A percentile compares a stretch with the other conserved stretches of the same genome.
Evolutionary conservation across 2,329 filamentous ascomycete species (phyloP).

Genomic region (Epichloe uncinata): DNA sequence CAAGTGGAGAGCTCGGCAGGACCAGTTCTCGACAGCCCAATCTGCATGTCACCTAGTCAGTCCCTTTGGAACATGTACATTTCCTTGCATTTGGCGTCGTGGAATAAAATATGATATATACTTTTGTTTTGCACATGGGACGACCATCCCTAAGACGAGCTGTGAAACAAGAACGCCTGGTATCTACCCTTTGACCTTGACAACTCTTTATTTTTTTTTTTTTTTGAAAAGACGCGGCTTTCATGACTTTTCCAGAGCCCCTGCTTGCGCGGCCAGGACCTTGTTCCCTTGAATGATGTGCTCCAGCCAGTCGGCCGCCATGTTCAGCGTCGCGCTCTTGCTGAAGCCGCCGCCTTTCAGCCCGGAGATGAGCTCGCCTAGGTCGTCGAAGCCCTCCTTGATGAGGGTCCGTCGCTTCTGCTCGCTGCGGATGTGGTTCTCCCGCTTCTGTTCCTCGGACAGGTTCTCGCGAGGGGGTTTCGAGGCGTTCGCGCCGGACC

Average conservation of each 20-base stretch:
- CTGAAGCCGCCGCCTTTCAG: conserved; percentile 63
- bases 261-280: conserved; percentile 25
- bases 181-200: no score
- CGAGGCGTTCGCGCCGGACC: conserved; percentile 27
- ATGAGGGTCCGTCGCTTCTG: conserved; percentile 76
- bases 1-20: no score
- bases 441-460: conserved; percentile 66
- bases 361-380: conserved; percentile 64
- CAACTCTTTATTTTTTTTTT: no score
- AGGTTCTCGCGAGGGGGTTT: conserved; percentile 56
- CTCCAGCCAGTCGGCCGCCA: conserved; percentile 68
- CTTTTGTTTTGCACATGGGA: neutral
- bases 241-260: conserved; percentile 1
- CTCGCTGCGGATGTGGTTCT: conserved; percentile 78
- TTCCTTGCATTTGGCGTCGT: neutral
- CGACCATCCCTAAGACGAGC: no score
- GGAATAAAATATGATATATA: neutral
- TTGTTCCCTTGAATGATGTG: conserved; percentile 58
- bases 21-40: no score
- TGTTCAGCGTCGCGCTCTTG: conserved; percentile 66
- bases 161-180: neutral
- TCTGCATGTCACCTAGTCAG: no score
- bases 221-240: no score
- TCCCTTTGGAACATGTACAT: neutral
- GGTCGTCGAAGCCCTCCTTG: conserved; percentile 68